Evolutionary conservation across 1,139 yeast genomes (phyloP).

Genomic region (Candida sp.): DNA sequence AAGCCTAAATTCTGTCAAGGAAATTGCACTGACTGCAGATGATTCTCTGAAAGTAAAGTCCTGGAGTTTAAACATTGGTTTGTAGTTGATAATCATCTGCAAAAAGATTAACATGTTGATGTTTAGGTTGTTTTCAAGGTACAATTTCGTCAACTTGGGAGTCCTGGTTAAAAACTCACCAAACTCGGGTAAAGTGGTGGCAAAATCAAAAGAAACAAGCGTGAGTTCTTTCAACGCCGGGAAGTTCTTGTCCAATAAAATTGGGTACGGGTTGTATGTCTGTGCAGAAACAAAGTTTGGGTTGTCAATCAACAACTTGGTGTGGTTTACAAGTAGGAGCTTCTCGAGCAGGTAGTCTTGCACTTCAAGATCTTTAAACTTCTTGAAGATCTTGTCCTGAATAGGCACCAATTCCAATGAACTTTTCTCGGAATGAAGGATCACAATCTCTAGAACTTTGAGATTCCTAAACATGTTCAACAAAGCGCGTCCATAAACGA

Average conservation of each 20-base stretch:
- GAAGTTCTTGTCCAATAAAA: constrained; percentile 23
- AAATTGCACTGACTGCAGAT: constrained; percentile 14
- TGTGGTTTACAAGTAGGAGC: constrained; percentile 32
- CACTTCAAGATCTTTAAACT: constrained; percentile 9
- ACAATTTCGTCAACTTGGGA: constrained; percentile 23
- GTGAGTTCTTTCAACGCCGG: constrained; percentile 29
- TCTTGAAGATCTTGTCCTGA: constrained; percentile 21
- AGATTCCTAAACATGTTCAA: constrained; percentile 34
- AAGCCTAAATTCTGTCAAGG: constrained; percentile 29
- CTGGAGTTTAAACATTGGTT: constrained; percentile 28
- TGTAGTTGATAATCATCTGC: constrained; percentile 32
- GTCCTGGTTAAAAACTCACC: constrained; percentile 31
- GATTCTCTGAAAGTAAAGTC: constrained; percentile 37
- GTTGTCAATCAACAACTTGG: constrained; percentile 20
- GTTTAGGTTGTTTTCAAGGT: constrained; percentile 38
- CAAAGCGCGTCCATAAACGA: constrained; percentile 24
- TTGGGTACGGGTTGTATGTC: constrained; percentile 32
- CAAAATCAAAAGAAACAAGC: constrained; percentile 36
- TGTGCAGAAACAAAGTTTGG: constrained; percentile 12
- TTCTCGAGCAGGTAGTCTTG: constrained; percentile 17
- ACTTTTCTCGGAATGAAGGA: constrained; percentile 17
- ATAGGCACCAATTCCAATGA: constrained; percentile 23
- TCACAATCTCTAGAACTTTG: constrained; percentile 24
- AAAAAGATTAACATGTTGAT: constrained; percentile 33
- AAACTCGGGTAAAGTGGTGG: constrained; percentile 27